Conservation (phyloP, 148 eudicot species). For the Bassia scoparia region DNA sequence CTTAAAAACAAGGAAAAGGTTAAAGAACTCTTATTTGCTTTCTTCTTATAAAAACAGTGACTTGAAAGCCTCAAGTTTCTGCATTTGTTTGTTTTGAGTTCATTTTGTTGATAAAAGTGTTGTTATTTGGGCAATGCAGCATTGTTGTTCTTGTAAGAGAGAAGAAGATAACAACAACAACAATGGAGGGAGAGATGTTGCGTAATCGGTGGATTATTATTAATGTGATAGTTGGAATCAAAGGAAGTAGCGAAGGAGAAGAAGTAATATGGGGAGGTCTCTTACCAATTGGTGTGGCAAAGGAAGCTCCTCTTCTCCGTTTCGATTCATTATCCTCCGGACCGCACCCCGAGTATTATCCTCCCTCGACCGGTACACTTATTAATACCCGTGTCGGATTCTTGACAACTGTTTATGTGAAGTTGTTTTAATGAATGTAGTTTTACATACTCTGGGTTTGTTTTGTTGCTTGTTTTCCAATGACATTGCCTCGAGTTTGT, state of each 20-base stretch:
- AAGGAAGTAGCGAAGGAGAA: constrained; percentile 14
- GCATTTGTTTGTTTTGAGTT: not conserved
- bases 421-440: not conserved
- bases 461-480: not conserved
- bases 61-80: not conserved
- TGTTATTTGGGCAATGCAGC: constrained; percentile 16
- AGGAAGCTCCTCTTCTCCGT: constrained; percentile 70
- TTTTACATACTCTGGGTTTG: too few species aligned
- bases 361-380: not conserved
- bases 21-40: not conserved
- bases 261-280: constrained; percentile 76
- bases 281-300: constrained; percentile 53
- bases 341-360: constrained; percentile 57
- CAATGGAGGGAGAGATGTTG: constrained; percentile 16
- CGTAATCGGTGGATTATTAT: not conserved
- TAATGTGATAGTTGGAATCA: constrained; percentile 12
- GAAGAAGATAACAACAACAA: not conserved
- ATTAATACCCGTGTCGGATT: not conserved
- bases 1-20: not conserved
- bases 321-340: constrained; percentile 83
- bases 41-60: constrained; percentile 11
- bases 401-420: not conserved
- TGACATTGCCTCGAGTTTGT: not conserved
- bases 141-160: constrained; percentile 1
- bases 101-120: not conserved